Conservation (phyloP, 176 grass and related monocot species). For the Sorghum bicolor region Sorghum_bicolor_NCBIv3 NC_012874.2:54437001-54437500, state of each 20-base stretch:
- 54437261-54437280: constrained; percentile 19
- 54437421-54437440: constrained; percentile 38
- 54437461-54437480: constrained; percentile 3
- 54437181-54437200: constrained; percentile 26
- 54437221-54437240: constrained; percentile 13
- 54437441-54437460: constrained; percentile 27
- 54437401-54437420: constrained; percentile 35
- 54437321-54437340: constrained; percentile 34
- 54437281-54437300: constrained; percentile 31
- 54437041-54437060: constrained; percentile 34
- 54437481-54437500: constrained; percentile 10
- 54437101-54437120: constrained; percentile 28
- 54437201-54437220: constrained; percentile 16
- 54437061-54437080: constrained; percentile 19
- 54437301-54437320: constrained; percentile 29
- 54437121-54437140: constrained; percentile 22
- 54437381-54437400: constrained; percentile 30
- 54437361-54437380: constrained; percentile 29
- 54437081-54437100: constrained; percentile 37
- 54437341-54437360: constrained; percentile 28
- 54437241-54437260: constrained; percentile 18
- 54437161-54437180: constrained; percentile 15
- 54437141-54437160: neutral
- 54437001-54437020: constrained; percentile 45
- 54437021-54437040: constrained; percentile 33